These are phyloP conservation scores for Veloporphyrellus conicus DNA, from an alignment of 1,284 basidiomycete genomes.

Conservation along the genomic window DNA sequence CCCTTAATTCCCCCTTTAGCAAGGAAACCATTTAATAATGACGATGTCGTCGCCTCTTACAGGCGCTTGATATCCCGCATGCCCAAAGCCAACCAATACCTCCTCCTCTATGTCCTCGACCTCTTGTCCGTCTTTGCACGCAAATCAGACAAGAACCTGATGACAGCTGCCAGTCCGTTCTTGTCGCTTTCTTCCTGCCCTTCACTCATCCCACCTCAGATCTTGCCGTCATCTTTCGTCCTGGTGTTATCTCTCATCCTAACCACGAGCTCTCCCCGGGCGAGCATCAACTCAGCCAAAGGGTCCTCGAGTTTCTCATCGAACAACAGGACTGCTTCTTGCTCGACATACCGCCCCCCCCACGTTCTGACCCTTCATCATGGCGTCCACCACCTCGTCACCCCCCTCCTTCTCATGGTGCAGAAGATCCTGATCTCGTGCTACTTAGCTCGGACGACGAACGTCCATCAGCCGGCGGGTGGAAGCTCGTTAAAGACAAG, in stretches of 20 bases:
- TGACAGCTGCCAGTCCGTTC: slow-evolving; percentile 86
- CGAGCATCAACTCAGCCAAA: slow-evolving; percentile 84
- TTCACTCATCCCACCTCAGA: slow-evolving; percentile 46
- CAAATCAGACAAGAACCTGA: slow-evolving; percentile 88
- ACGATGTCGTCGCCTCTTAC: slow-evolving; percentile 72
- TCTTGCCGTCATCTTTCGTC: slow-evolving; percentile 91
- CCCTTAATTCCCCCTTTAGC: slow-evolving; percentile 39
- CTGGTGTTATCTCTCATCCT: slow-evolving; percentile 86
- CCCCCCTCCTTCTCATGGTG: slow-evolving; percentile 17
- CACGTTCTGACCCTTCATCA: slow-evolving; percentile 34
- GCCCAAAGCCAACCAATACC: slow-evolving; percentile 87
- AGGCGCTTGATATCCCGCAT: slow-evolving; percentile 80
- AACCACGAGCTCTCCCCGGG: slow-evolving; percentile 75
- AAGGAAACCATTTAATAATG: slow-evolving; percentile 60
- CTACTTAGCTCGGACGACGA: slow-evolving; percentile 47
- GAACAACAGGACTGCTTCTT: slow-evolving; percentile 84
- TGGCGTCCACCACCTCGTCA: slow-evolving; percentile 26
- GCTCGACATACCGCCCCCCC: slow-evolving; percentile 73
- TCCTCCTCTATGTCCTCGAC: slow-evolving; percentile 94
- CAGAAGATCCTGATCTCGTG: slow-evolving; percentile 35
- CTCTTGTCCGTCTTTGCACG: slow-evolving; percentile 91
- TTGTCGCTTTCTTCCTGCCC: not conserved
- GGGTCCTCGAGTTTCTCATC: slow-evolving; percentile 92
- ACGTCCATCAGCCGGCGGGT: slow-evolving; percentile 37
- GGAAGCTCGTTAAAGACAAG: slow-evolving; percentile 46